Base-by-base conservation (phyloP, 192 early-diverging fungal genomes). In the Linnemannia zychae region DNA sequence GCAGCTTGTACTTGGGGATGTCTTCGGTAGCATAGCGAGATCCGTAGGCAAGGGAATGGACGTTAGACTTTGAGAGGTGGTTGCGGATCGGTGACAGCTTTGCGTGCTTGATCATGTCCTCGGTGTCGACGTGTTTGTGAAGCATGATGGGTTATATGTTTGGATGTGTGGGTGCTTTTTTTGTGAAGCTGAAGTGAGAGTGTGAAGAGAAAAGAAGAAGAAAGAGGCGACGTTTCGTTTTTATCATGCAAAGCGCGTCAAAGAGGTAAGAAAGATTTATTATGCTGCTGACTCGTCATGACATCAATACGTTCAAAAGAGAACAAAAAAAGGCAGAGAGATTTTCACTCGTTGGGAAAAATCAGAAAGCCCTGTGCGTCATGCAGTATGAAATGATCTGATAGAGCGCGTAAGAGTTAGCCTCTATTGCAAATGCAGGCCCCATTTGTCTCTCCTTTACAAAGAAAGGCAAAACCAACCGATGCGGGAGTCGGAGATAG, bases 1-100 rank as follows among this genome's bases (percentile, higher is more conserved):
- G 84, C 16, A 90, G 36, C 16, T 31, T 78, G 52, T 49, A 83
- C 72, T 90, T 90, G 76, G 90, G 87, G 53, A 90, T 81, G 31
- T 88, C 87, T 20, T 75, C 75, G 31, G 86, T 84, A 7, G 88
- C 82, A 71, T 89, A 90, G 17, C 90, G 88, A 0, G 90, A 90
- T 1, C 87, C 76, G 44, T 90, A 90, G 0, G 90, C 88, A 48
- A 90, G 72, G 40, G 78, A 74, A 9, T 82, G 71, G 16, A 80
- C 13, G 49, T 65, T 67, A 6, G 46, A 4, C 28, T 75, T 72
- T 12, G 4, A 34, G 28, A 50, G 13, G 6, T 18, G 22, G 36
- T 50, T 52, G 66, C 33, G 50, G 12, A 33, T 17, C 33, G 87
- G 44, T 0, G 36, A 44, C 28, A 31, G 40, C 36, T 67, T 71